Percentiles rank a stretch among this genome's conserved stretches.
Evolutionary conservation across 192 early-diverging fungal species (phyloP).

Genomic region (Gamsiella multidivaricata): DNA sequence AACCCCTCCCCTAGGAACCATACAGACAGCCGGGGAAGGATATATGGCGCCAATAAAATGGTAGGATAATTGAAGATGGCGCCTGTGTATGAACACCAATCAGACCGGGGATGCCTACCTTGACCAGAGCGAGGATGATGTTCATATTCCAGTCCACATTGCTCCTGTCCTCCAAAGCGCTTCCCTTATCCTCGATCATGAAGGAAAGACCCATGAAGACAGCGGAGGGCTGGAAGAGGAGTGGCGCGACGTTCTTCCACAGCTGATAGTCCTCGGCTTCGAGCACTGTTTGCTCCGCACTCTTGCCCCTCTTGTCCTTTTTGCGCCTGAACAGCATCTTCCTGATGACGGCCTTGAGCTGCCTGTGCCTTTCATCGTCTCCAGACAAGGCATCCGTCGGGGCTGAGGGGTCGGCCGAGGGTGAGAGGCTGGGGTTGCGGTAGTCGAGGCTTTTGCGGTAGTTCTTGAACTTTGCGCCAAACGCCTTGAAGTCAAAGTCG

Average conservation of each 20-base stretch:
- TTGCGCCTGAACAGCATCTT: conserved; percentile 50
- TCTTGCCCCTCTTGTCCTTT: conserved; percentile 39
- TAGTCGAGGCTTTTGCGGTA: conserved; percentile 41
- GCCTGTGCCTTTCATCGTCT: conserved; percentile 36
- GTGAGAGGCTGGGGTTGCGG: conserved; percentile 1
- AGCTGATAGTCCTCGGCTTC: conserved; percentile 43
- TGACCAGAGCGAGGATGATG: conserved; percentile 49
- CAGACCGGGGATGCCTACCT: conserved; percentile 14
- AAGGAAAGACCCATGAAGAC: conserved; percentile 53
- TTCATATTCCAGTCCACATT: conserved; percentile 54
- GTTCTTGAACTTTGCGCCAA: conserved; percentile 6
- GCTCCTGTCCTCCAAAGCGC: conserved; percentile 13
- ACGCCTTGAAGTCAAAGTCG: conserved; percentile 40
- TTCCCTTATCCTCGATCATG: conserved; percentile 52
- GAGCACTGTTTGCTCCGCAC: conserved; percentile 23
- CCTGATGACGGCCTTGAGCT: conserved; percentile 36
- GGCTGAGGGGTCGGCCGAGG: not conserved
- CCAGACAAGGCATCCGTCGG: not conserved
- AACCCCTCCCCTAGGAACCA: too few species aligned
- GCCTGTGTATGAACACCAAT: too few species aligned
- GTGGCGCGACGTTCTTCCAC: conserved; percentile 36
- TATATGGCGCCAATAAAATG: too few species aligned
- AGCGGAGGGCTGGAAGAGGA: conserved; percentile 43
- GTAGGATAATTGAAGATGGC: too few species aligned
- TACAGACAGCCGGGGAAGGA: too few species aligned